A percentile compares a stretch with the other conserved stretches of the same genome.
phyloP scores from a whole-genome alignment of 2,329 filamentous ascomycete species.

The Ceratocystis papillata region DNA sequence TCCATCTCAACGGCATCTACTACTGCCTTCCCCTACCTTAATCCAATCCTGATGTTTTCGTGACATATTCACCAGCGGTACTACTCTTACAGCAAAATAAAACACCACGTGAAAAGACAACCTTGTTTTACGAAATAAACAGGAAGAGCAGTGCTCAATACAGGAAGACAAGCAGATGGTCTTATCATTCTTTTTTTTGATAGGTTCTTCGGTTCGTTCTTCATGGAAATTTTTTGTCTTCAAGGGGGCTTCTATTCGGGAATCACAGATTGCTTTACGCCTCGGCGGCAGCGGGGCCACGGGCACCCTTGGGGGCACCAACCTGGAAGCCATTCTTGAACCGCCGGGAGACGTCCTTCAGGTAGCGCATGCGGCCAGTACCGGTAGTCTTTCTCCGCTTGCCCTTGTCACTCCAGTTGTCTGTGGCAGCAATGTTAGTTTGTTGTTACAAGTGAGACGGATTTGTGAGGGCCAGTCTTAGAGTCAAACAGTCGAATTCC shows the following conservation, averaged over 20 bases:
- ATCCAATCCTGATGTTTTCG: no score
- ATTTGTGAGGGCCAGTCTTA: conserved; percentile 5
- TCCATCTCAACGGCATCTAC: neutral
- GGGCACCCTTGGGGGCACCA: conserved; percentile 74
- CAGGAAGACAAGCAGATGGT: conserved; percentile 13
- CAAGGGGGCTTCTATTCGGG: conserved; percentile 25
- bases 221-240: conserved; percentile 26
- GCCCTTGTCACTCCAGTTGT: conserved; percentile 99
- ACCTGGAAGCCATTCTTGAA: conserved; percentile 98
- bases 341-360: conserved; percentile 82
- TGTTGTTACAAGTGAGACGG: neutral
- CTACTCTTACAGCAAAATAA: neutral
- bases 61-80: neutral
- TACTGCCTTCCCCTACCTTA: neutral
- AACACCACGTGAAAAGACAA: conserved; percentile 9
- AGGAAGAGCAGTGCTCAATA: conserved; percentile 11
- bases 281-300: conserved; percentile 45
- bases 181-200: conserved; percentile 23
- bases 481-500: conserved; percentile 11
- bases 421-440: conserved; percentile 39
- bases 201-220: conserved; percentile 19
- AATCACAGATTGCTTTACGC: conserved; percentile 28
- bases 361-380: conserved; percentile 88
- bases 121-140: conserved; percentile 10
- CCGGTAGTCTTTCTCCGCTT: conserved; percentile 99